These are phyloP conservation scores for Lasiosphaeriaceae sp. DNA, from an alignment of 495 filamentous ascomycete genomes.

Conservation along the genomic window DNA sequence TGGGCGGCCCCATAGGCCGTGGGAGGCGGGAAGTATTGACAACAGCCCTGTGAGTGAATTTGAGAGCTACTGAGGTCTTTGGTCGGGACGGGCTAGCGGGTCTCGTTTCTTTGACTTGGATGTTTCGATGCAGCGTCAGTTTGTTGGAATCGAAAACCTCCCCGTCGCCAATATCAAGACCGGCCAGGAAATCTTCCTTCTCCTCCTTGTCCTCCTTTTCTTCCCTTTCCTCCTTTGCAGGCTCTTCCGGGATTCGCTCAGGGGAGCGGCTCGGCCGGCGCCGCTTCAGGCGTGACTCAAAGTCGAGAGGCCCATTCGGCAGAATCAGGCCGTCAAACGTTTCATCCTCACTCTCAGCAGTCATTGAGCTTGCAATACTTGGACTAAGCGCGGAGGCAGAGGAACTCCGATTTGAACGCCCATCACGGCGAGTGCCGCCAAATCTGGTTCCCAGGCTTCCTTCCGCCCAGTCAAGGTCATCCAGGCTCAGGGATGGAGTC, in stretches of 20 bases:
- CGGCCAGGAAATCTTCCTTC: conserved; percentile 82
- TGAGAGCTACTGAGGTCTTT: conserved; percentile 78
- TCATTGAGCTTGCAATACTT: conserved; percentile 84
- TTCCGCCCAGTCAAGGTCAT: conserved; percentile 92
- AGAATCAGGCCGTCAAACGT: conserved; percentile 79
- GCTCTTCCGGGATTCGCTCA: conserved; percentile 27
- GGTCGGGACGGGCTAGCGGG: conserved; percentile 61
- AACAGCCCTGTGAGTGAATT: conserved; percentile 73
- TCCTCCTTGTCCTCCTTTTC: conserved; percentile 40
- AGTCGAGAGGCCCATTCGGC: conserved; percentile 76
- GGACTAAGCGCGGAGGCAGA: conserved; percentile 86
- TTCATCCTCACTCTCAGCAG: conserved; percentile 92
- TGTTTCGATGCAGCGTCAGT: conserved; percentile 84
- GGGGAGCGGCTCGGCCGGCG: conserved; percentile 53
- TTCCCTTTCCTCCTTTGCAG: conserved; percentile 26
- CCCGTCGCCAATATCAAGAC: conserved; percentile 80
- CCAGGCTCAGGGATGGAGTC: conserved; percentile 54
- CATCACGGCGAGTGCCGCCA: conserved; percentile 76
- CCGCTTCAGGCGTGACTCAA: conserved; percentile 70
- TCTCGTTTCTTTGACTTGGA: conserved; percentile 73
- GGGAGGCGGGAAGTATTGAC: conserved; percentile 49
- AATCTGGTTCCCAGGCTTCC: conserved; percentile 85
- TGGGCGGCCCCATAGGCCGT: conserved; percentile 51
- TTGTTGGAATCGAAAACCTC: conserved; percentile 77
- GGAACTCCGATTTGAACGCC: conserved; percentile 73